phyloP scores from a whole-genome alignment of 306 rosid genomes.

The Cajanus cajan region DNA sequence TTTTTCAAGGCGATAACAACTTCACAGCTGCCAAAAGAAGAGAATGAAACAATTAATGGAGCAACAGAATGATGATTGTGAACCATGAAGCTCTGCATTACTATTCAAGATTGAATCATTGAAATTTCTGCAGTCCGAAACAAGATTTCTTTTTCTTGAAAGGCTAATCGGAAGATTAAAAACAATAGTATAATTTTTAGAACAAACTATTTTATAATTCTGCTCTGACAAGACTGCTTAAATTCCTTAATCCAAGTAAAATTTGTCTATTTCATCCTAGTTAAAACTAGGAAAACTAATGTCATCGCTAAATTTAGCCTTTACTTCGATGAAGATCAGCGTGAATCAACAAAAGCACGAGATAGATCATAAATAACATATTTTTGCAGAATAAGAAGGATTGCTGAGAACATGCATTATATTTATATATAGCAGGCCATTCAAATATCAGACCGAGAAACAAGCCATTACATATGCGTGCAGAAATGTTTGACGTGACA shows the following conservation, averaged over 20 bases:
- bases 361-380: not conserved
- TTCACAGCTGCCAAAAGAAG: constrained; percentile 74
- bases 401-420: no score
- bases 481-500: not conserved
- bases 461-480: not conserved
- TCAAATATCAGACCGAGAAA: not conserved
- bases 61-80: not conserved
- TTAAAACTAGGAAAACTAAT: not conserved
- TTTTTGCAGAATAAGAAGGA: not conserved
- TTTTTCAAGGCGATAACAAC: constrained; percentile 56
- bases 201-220: not conserved
- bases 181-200: not conserved
- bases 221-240: constrained; percentile 3
- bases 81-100: not conserved
- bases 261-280: not conserved
- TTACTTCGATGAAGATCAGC: not conserved
- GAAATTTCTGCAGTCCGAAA: not conserved
- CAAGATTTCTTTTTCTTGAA: not conserved
- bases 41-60: not conserved
- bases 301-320: not conserved
- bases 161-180: not conserved
- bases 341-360: not conserved
- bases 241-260: not conserved
- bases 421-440: constrained; percentile 12
- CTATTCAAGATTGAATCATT: not conserved